Base-by-base conservation (phyloP, 164 flowering plant species). In the Liriodendron chinense region DNA sequence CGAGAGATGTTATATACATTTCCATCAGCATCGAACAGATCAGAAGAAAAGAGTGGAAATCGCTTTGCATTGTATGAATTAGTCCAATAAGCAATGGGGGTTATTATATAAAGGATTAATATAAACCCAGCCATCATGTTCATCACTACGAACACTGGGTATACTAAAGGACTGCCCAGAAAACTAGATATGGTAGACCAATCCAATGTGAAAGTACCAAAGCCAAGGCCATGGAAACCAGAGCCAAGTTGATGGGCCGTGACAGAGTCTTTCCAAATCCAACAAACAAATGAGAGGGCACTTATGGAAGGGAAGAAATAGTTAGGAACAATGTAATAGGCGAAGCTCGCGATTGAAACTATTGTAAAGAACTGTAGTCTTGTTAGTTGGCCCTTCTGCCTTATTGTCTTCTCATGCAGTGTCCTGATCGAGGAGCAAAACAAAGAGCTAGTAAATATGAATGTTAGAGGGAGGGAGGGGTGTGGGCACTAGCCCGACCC, bases 191-290 rank as follows among this genome's bases (percentile, higher is more conserved):
- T 83, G 1, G 89, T 78, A 0, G 89, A 61, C 92, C 92, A 89
- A 47, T 91, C 92, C 0, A 91, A 73, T 14, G 75, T 86, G 24
- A 88, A 74, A 8, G 92, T 82, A 61, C 94, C 94, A 3, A 91
- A 49, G 3, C 94, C 92, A 12, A 91, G 84, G 47, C 91, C 94
- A 1, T 68, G 18, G 0, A 73, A 69, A 1, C 92, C 94, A 0
- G 90, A 83, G 0, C 89, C 94, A 12, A 89, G 82, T 59, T 88
- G 90, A 43, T 91, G 92, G 8, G 91, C 94, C 1, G 70, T 70
- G 14, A 76, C 48, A 4, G 74, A 70, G 12, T 71, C 63, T 10
- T 62, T 70, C 79, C 90, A 91, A 62, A 85, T 81, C 91, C 88
- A 89, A 24, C 94, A 91, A 3, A 85, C 80, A 7, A 86, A 80